phyloP scores from a whole-genome alignment of 1,284 basidiomycete species.

The Moniliophthora roreri region DNA sequence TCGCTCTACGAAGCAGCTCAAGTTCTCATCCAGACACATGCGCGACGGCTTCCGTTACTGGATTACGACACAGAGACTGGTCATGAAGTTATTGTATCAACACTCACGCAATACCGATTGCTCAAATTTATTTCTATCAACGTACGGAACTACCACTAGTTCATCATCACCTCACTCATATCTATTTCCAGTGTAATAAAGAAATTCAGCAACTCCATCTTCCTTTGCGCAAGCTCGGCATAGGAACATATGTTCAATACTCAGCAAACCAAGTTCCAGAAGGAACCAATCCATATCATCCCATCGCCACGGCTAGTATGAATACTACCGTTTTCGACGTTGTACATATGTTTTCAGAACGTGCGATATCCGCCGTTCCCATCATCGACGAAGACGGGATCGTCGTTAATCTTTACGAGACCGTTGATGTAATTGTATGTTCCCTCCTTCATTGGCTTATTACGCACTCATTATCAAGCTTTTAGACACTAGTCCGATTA shows the following conservation, averaged over 20 bases:
- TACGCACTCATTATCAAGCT: slow-evolving; percentile 14
- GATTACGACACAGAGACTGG: slow-evolving; percentile 94
- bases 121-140: slow-evolving; percentile 99
- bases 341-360: slow-evolving; percentile 97
- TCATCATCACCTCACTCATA: slow-evolving; percentile 5
- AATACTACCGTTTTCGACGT: slow-evolving; percentile 96
- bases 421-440: slow-evolving; percentile 97
- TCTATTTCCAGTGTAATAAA: slow-evolving; percentile 55
- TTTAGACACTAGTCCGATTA: slow-evolving; percentile 90
- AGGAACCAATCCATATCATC: slow-evolving; percentile 74
- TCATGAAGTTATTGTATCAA: slow-evolving; percentile 94
- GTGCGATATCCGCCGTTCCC: slow-evolving; percentile 95
- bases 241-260: slow-evolving; percentile 87
- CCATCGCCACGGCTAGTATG: slow-evolving; percentile 91
- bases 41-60: slow-evolving; percentile 90
- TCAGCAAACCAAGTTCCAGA: slow-evolving; percentile 40
- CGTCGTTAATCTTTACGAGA: slow-evolving; percentile 97
- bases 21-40: slow-evolving; percentile 93
- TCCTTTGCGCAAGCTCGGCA: slow-evolving; percentile 83
- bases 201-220: slow-evolving; percentile 78
- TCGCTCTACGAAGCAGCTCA: slow-evolving; percentile 91
- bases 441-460: slow-evolving; percentile 6
- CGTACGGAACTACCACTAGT: slow-evolving; percentile 48
- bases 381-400: slow-evolving; percentile 93
- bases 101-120: slow-evolving; percentile 96